Conservation (phyloP, 352 stramenopile genomes). For the Globisporangium viniferum region DNA sequence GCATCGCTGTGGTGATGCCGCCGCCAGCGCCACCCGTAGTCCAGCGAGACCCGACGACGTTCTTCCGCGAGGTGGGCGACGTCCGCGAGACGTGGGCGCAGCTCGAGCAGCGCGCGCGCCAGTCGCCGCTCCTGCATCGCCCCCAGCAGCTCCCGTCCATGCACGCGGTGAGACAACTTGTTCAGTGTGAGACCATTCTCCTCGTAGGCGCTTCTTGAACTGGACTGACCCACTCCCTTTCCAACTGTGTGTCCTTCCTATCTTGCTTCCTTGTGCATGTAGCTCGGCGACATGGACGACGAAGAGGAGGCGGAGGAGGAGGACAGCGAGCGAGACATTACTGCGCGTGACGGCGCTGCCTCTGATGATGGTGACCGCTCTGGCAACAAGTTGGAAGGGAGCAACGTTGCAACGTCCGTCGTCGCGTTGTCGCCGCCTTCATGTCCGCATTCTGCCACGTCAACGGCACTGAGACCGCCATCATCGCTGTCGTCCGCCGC, state of each 20-base stretch:
- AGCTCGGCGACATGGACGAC: constrained; percentile 17
- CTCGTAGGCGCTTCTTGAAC: constrained; percentile 8
- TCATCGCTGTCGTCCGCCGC: neutral
- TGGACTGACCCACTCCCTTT: neutral
- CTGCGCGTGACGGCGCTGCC: neutral
- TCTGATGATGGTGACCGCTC: neutral
- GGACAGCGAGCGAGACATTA: constrained; percentile 1
- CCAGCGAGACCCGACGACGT: constrained; percentile 16
- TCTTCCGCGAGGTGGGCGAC: constrained; percentile 39
- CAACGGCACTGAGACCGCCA: neutral
- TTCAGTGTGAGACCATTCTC: constrained; percentile 17
- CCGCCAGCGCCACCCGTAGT: neutral
- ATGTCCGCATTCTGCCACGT: neutral
- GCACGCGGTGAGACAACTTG: constrained; percentile 15
- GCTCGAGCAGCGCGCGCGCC: constrained; percentile 51
- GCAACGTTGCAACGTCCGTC: neutral
- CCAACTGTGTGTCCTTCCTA: neutral
- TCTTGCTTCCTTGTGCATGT: neutral
- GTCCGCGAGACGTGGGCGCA: constrained; percentile 59
- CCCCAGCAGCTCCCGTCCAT: constrained; percentile 54
- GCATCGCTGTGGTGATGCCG: neutral
- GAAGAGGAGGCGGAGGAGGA: neutral
- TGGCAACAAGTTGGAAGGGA: neutral
- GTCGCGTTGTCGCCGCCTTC: constrained; percentile 1
- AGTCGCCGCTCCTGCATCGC: constrained; percentile 40